Base-by-base conservation (phyloP, 441 rosid genomes). In the Adansonia rubrostipa region DNA sequence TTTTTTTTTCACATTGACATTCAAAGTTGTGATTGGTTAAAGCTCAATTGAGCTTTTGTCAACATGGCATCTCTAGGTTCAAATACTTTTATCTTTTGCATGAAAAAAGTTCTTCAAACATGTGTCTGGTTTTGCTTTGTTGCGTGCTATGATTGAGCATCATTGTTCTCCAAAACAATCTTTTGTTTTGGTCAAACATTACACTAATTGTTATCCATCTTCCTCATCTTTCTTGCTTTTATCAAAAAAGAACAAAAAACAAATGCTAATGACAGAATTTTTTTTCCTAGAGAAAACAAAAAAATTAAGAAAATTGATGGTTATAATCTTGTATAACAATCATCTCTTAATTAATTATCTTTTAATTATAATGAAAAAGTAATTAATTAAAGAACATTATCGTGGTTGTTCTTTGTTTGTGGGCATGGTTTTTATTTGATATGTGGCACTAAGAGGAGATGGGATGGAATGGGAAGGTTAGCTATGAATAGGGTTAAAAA, bases 141-240 rank as follows among this genome's bases (percentile, higher is more conserved):
- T 80, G 83, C 77, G 85, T 79, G 85, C 82, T 68, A 82, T 79
- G 65, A 77, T 66, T 64, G 19, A 20, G 36, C 74, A 85, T 87
- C 80, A 85, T 82, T 85, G 85, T 81, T 80, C 71, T 70, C 57
- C 69, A 40, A 73, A 83, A 80, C 64, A 73, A 19, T 56, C 13
- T 54, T 50, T 73, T 57, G 75, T 61, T 79, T 73, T 65, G 78
- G 84, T 83, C 85, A 87, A 81, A 86, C 77, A 9, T 53, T 56
- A 7, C 56, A 54, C 78, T 61, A 56, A 80, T 81, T 77, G 71
- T 56, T 17, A 40, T 79, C 61, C 71, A 72, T 66, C 17, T 22
- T 48, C 68, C 14, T 58, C 63, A 50, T 69, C 77, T 13, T 28
- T 67, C 9, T 20, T 28, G 33, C 33, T 28, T 28, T 28, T 28